These are phyloP conservation scores for Aspergillus bertholletiae DNA, from an alignment of 495 filamentous ascomycete species.

Conservation along the genomic window DNA sequence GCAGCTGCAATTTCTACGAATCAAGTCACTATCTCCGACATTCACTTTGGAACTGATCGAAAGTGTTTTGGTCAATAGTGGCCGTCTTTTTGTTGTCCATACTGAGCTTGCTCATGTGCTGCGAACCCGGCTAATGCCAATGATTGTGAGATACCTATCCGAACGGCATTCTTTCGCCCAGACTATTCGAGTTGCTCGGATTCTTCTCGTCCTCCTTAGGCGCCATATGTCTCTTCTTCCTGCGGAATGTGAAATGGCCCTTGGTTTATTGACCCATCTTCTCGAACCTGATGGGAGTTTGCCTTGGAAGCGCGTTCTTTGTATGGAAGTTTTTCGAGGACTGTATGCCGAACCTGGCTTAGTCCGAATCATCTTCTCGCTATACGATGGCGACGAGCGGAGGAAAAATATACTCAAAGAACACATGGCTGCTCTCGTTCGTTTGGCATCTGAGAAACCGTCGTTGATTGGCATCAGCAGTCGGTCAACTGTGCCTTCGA, in stretches of 20 bases:
- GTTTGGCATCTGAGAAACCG: conserved; percentile 87
- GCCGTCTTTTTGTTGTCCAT: conserved; percentile 71
- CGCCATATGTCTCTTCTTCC: conserved; percentile 71
- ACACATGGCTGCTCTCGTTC: conserved; percentile 78
- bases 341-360: conserved; percentile 77
- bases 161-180: conserved; percentile 78
- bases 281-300: conserved; percentile 77
- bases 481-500: conserved; percentile 73
- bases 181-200: conserved; percentile 75
- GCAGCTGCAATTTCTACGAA: conserved; percentile 71
- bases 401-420: conserved; percentile 76
- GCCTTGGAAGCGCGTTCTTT: conserved; percentile 80
- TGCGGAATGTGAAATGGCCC: conserved; percentile 77
- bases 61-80: conserved; percentile 80
- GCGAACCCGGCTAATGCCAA: conserved; percentile 76
- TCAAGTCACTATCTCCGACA: conserved; percentile 69
- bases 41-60: conserved; percentile 91
- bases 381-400: conserved; percentile 71
- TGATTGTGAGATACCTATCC: conserved; percentile 72
- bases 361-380: conserved; percentile 73
- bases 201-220: conserved; percentile 74
- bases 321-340: conserved; percentile 85
- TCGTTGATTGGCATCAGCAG: conserved; percentile 79
- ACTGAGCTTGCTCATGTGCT: conserved; percentile 77
- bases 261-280: conserved; percentile 81